Conservation (phyloP, 768 basidiomycete species). For the Suillus variegatus region DNA sequence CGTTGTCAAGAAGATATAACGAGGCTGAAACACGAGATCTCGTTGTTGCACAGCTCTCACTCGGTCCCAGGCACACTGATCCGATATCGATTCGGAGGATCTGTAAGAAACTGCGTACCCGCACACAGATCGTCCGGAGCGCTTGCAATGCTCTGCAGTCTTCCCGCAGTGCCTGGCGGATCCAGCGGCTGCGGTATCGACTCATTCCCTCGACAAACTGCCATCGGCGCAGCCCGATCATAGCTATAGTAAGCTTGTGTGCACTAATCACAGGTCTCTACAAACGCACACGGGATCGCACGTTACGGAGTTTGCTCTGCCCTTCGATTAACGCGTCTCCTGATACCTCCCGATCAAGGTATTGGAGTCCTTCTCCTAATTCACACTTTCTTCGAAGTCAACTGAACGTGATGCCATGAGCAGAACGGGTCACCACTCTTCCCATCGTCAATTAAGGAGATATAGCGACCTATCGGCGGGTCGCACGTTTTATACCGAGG, state of each 20-base stretch:
- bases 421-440: not conserved
- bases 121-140: not conserved
- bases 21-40: conserved; percentile 2
- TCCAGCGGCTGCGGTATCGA: not conserved
- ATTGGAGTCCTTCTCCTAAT: not conserved
- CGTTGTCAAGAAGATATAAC: not conserved
- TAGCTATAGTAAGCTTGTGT: not conserved
- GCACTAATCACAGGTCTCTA: not conserved
- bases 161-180: not conserved
- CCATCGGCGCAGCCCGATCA: not conserved
- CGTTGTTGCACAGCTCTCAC: not conserved
- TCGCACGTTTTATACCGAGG: not conserved
- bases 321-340: not conserved
- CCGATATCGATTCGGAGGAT: conserved; percentile 3
- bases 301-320: not conserved
- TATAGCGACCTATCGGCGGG: not conserved
- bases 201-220: not conserved
- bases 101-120: not conserved
- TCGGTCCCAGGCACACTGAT: conserved; percentile 1
- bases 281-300: not conserved
- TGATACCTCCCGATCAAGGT: not conserved
- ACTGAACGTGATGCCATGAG: not conserved
- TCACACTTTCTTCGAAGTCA: not conserved
- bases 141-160: not conserved
- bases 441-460: not conserved